Conservation (phyloP, 768 basidiomycete genomes). For the Podaxis mareebaensis region DNA sequence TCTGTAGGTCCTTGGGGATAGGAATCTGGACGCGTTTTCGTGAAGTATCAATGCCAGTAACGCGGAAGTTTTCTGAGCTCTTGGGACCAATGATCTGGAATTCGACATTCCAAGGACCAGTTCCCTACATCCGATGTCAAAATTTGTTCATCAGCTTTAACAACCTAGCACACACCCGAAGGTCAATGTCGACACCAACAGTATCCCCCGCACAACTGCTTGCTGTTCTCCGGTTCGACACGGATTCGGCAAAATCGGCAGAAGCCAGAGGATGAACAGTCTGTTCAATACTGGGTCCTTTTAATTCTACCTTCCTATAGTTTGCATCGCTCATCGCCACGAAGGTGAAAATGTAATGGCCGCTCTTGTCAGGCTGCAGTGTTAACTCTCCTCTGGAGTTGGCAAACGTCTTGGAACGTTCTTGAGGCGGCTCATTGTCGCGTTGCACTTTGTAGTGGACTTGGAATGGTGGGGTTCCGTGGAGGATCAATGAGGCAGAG, state of each 20-base stretch:
- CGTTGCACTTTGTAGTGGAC: slow-evolving; percentile 77
- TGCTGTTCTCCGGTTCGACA: slow-evolving; percentile 53
- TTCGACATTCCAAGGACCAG: slow-evolving; percentile 87
- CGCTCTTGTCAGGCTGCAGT: slow-evolving; percentile 85
- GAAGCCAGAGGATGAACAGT: slow-evolving; percentile 87
- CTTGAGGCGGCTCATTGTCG: slow-evolving; percentile 63
- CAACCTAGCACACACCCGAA: slow-evolving; percentile 53
- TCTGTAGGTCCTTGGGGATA: slow-evolving; percentile 66
- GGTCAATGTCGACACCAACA: slow-evolving; percentile 78
- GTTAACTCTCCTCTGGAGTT: slow-evolving; percentile 79
- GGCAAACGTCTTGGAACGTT: slow-evolving; percentile 59
- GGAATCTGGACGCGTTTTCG: slow-evolving; percentile 61
- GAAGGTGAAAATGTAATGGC: slow-evolving; percentile 86
- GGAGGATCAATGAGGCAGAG: slow-evolving; percentile 80
- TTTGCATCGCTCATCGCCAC: slow-evolving; percentile 77
- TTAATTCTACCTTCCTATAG: slow-evolving; percentile 75
- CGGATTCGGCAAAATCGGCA: slow-evolving; percentile 63
- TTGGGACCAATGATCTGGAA: slow-evolving; percentile 78
- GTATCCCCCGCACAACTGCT: slow-evolving; percentile 79
- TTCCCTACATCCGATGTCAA: slow-evolving; percentile 54
- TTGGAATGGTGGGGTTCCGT: slow-evolving; percentile 87
- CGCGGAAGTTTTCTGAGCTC: slow-evolving; percentile 56
- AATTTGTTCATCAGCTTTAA: background rate
- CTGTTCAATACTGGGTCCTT: slow-evolving; percentile 81
- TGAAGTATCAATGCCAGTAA: slow-evolving; percentile 55